Conservation (phyloP, 768 basidiomycete species). For the Kockovaella imperatae region DNA sequence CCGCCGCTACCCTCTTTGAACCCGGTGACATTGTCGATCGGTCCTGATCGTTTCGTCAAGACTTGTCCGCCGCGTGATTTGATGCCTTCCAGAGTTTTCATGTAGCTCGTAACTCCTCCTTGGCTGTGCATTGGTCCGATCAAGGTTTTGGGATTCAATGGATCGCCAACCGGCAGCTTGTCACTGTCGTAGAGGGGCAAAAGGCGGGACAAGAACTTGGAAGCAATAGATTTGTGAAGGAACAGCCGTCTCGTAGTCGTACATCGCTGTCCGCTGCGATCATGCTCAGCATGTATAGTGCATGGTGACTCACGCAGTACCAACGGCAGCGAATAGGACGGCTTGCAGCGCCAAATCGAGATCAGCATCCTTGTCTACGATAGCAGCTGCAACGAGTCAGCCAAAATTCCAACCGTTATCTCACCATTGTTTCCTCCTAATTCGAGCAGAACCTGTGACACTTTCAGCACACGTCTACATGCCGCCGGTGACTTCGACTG, state of each 20-base stretch:
- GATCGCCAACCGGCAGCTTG: conserved; percentile 63
- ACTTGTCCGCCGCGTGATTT: conserved; percentile 64
- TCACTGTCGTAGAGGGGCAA: conserved; percentile 64
- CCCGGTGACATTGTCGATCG: conserved; percentile 46
- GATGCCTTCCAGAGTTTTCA: conserved; percentile 56
- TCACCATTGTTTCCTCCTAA: conserved; percentile 91
- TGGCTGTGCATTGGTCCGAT: conserved; percentile 77
- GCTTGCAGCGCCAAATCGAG: conserved; percentile 78
- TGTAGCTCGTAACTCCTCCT: conserved; percentile 62
- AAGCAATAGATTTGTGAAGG: conserved; percentile 71
- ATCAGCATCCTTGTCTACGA: conserved; percentile 91
- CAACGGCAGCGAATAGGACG: conserved; percentile 89
- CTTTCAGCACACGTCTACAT: conserved; percentile 1
- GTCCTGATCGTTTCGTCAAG: conserved; percentile 54
- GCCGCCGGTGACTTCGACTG: neutral
- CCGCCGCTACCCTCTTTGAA: conserved; percentile 52
- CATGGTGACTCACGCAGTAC: conserved; percentile 53
- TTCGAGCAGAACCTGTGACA: conserved; percentile 57
- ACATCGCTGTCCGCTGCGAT: conserved; percentile 51
- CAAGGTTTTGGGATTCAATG: conserved; percentile 62
- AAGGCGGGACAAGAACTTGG: conserved; percentile 66
- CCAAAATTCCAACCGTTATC: conserved; percentile 9
- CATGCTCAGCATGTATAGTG: conserved; percentile 45
- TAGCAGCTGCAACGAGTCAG: conserved; percentile 55
- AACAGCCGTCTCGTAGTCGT: conserved; percentile 87